phyloP scores from a whole-genome alignment of 2,329 filamentous ascomycete genomes.

The Xylaria sp. region DNA sequence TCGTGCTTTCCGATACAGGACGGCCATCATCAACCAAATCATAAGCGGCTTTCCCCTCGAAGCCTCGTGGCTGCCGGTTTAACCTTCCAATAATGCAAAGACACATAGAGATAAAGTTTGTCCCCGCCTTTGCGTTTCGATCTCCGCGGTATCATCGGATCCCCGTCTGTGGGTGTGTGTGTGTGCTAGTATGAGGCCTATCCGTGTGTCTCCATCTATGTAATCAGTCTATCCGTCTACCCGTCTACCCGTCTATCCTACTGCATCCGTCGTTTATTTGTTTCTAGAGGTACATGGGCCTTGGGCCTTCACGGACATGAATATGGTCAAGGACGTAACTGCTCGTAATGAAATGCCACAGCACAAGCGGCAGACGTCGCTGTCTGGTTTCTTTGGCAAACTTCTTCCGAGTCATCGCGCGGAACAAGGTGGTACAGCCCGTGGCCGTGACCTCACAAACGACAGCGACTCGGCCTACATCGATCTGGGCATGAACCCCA shows the following conservation, averaged over 20 bases:
- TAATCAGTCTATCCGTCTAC: neutral
- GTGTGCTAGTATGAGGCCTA: too few relatives aligned
- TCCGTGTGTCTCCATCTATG: neutral
- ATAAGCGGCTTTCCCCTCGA: neutral
- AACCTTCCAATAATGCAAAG: neutral
- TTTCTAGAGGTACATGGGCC: neutral
- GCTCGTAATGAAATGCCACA: conserved; percentile 18
- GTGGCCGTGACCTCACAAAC: conserved; percentile 41
- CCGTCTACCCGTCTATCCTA: conserved; percentile 17
- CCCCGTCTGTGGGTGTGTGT: neutral
- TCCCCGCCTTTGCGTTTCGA: conserved; percentile 26
- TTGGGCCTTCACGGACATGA: conserved; percentile 27
- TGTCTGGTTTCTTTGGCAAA: conserved; percentile 56
- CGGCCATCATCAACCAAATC: neutral
- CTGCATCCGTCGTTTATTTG: conserved; percentile 23
- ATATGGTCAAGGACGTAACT: conserved; percentile 29
- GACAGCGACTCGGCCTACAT: conserved; percentile 43
- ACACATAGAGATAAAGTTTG: neutral
- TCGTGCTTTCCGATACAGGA: conserved; percentile 21
- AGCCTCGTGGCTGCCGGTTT: conserved; percentile 1
- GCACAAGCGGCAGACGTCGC: conserved; percentile 46
- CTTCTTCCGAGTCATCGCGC: conserved; percentile 61
- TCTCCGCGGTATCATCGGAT: conserved; percentile 24
- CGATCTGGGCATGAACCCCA: conserved; percentile 42
- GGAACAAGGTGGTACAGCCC: conserved; percentile 62